phyloP scores from a whole-genome alignment of 2,329 filamentous ascomycete genomes.

The Fusarium sterilihyphosum region DNA sequence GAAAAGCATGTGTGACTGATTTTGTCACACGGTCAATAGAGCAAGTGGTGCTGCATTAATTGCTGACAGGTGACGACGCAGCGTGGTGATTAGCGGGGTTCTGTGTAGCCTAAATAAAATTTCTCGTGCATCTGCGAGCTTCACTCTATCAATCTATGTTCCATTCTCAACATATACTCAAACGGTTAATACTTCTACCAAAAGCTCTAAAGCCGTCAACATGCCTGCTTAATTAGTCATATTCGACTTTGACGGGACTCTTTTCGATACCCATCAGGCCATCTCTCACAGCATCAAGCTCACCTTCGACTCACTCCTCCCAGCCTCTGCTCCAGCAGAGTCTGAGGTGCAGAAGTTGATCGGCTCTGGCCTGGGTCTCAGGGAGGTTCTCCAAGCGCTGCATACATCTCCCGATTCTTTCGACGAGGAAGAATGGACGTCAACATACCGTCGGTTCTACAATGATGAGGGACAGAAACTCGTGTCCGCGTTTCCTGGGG shows the following conservation, averaged over 20 bases:
- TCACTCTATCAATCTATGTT: background rate
- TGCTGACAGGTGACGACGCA: background rate
- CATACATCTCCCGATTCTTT: background rate
- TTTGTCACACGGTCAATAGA: background rate
- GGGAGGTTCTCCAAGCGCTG: background rate
- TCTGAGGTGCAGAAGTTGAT: background rate
- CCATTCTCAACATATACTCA: background rate
- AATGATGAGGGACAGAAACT: background rate
- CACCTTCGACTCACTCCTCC: background rate
- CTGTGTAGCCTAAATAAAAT: background rate
- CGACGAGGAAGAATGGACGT: background rate
- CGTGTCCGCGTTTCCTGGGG: background rate
- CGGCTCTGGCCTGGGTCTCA: background rate
- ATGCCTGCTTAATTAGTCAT: constrained; percentile 9
- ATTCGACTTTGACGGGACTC: constrained; percentile 9
- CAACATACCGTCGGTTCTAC: constrained; percentile 3
- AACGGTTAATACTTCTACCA: rapidly evolving
- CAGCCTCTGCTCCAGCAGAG: background rate
- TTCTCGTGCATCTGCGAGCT: background rate
- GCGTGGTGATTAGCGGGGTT: background rate
- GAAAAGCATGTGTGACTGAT: background rate
- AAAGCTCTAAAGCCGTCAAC: rapidly evolving
- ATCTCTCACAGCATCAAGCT: constrained; percentile 11
- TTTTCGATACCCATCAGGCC: constrained; percentile 11
- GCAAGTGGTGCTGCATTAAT: rapidly evolving